Evolutionary conservation across 2,329 filamentous ascomycete species (phyloP).

Genomic region (Pyrenochaeta sp.): DNA sequence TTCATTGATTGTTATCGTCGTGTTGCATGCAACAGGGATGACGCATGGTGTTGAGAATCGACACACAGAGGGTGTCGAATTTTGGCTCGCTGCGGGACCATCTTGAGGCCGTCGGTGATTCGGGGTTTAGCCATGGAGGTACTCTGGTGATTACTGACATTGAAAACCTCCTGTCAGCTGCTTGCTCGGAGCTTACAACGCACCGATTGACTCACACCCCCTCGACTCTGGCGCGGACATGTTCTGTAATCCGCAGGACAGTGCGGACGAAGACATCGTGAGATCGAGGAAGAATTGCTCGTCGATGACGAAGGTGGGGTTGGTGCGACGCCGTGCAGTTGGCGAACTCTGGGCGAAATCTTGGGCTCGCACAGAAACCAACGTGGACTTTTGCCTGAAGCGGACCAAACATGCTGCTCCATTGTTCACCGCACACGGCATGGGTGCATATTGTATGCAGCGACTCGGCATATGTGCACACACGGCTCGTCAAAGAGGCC

Average conservation of each 20-base stretch:
- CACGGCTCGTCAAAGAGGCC: not conserved
- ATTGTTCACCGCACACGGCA: not conserved
- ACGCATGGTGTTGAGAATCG: conserved; percentile 25
- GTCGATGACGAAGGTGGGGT: conserved; percentile 27
- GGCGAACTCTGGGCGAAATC: conserved; percentile 24
- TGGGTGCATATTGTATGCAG: conserved; percentile 2
- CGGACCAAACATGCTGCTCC: conserved; percentile 4
- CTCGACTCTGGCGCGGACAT: not conserved
- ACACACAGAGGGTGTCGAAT: no score
- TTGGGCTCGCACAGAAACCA: conserved; percentile 12
- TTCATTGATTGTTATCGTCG: conserved; percentile 12
- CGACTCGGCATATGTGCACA: no score
- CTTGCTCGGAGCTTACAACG: conserved; percentile 10
- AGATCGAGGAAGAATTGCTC: not conserved
- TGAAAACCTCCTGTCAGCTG: conserved; percentile 7
- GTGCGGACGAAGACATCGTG: not conserved
- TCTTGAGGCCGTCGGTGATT: conserved; percentile 15
- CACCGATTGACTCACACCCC: conserved; percentile 10
- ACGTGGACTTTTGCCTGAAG: conserved; percentile 8
- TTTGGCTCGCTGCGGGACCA: no score
- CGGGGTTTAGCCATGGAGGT: conserved; percentile 15
- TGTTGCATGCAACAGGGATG: conserved; percentile 16
- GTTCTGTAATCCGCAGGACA: conserved; percentile 4
- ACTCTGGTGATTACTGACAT: not conserved
- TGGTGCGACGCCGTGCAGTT: conserved; percentile 20